Conservation (phyloP, 2,329 filamentous ascomycete genomes). For the Colletotrichum phormii region DNA sequence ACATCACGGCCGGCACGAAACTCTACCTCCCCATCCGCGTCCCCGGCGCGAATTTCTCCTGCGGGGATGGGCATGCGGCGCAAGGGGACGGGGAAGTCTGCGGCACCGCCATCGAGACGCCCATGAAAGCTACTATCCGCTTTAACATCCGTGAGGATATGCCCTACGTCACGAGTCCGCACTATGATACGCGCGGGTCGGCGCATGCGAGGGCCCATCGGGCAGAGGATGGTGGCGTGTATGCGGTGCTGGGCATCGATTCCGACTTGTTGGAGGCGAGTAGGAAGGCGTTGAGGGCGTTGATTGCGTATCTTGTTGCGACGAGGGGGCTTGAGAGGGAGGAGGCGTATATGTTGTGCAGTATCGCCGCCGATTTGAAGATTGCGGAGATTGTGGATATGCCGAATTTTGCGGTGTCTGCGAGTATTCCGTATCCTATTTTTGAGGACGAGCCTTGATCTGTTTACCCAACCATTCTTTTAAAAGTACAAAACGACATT, state of each 20-base stretch:
- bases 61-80: conserved; percentile 65
- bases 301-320: conserved; percentile 60
- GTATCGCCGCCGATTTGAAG: conserved; percentile 61
- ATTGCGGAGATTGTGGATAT: conserved; percentile 66
- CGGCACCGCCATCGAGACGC: conserved; percentile 67
- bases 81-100: conserved; percentile 67
- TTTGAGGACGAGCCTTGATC: conserved; percentile 46
- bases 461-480: not conserved
- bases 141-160: conserved; percentile 60
- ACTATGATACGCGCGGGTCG: conserved; percentile 52
- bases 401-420: conserved; percentile 64
- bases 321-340: conserved; percentile 57
- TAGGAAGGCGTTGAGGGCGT: conserved; percentile 58
- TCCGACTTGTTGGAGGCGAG: conserved; percentile 60
- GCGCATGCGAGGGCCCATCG: conserved; percentile 39
- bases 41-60: conserved; percentile 62
- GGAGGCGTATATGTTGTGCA: conserved; percentile 65
- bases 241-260: conserved; percentile 60
- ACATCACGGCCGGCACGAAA: conserved; percentile 57
- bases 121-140: conserved; percentile 60
- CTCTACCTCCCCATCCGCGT: conserved; percentile 63
- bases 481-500: not conserved
- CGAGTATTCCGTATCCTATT: conserved; percentile 59
- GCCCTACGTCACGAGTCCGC: conserved; percentile 58
- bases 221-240: conserved; percentile 44